phyloP scores from a whole-genome alignment of 768 basidiomycete genomes.

The Suillus paluster region DNA sequence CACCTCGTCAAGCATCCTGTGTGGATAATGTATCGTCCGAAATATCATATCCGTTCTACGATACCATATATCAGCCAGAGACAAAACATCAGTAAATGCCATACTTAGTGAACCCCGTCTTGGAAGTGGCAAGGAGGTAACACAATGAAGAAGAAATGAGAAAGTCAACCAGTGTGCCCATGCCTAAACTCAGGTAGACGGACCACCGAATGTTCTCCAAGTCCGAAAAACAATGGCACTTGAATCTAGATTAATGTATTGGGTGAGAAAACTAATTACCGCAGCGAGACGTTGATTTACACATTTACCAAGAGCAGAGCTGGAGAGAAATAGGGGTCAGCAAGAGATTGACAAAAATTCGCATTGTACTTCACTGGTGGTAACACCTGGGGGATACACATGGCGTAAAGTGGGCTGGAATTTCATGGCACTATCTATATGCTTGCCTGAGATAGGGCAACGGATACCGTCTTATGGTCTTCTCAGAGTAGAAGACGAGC shows the following conservation, averaged over 20 bases:
- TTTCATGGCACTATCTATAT: too few relatives aligned
- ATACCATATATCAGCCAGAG: neutral
- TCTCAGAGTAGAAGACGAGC: too few relatives aligned
- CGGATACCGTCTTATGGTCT: too few relatives aligned
- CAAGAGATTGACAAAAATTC: neutral
- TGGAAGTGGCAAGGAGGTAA: neutral
- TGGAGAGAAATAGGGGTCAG: neutral
- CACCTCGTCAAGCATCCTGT: neutral
- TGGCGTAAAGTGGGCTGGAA: too few relatives aligned
- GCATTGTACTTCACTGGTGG: neutral
- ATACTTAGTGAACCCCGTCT: neutral
- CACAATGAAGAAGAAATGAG: conserved; percentile 2
- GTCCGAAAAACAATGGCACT: neutral
- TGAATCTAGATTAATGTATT: neutral
- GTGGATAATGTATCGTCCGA: neutral
- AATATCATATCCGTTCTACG: neutral
- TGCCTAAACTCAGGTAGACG: conserved; percentile 19
- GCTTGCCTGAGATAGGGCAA: too few relatives aligned
- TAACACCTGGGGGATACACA: neutral
- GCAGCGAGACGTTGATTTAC: neutral
- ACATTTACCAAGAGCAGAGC: neutral
- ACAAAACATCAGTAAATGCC: neutral
- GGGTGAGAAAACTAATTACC: neutral
- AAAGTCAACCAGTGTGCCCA: conserved; percentile 41
- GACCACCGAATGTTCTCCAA: neutral